Evolutionary conservation across 2,329 filamentous ascomycete species (phyloP), one percentile per base, ranked within the genome.

Genomic region (Graphiopsis chlorocephala): DNA sequence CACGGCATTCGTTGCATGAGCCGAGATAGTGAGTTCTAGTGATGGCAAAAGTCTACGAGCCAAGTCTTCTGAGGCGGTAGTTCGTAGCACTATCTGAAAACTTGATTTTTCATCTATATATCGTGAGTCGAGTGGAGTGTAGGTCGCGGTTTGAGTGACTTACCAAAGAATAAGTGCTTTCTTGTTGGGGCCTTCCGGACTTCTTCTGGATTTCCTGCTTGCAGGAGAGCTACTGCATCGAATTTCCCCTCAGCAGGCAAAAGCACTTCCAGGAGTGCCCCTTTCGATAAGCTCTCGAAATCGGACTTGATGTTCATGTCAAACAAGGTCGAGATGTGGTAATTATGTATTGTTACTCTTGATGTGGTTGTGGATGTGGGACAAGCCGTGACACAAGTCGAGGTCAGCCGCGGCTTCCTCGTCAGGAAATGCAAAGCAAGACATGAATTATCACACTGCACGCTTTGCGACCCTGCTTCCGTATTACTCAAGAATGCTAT

Each of bases 1-100:
- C 7, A 72, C 71, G 25, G 73, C 73, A 65, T 75, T 73, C 17
- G 74, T 75, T 17, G 72, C 73, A 65, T 75, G 72, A 20, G 74
- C 72, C 23, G 70, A 68, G 15, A 74, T 61, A n/a, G 67, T 66
- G 15, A 75, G 59, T 35, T 74, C 71, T 17, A 75, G 66, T 35
- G 64, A 35, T 14, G 68, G 67, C 28, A 75, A 64, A 10, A 72
- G 64, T 12, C 65, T 60, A 23, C 65, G 69, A 14, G 73, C 48
- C 2, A 68, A 64, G 14, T 69, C 64, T 42, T 70, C 64, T 20
- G 45, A 38, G 4, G 61, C 57, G 12, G 68, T 25, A 17, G 73
- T 72, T 63, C 68, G 69, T 17, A 74, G 66, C 3, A 72, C 64
- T 8, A 74, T 58, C n/a, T 70, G 48, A 6, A 74, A 53, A 20